phyloP scores from a whole-genome alignment of 208 protist species.

The Angomonas ambiguus region DNA sequence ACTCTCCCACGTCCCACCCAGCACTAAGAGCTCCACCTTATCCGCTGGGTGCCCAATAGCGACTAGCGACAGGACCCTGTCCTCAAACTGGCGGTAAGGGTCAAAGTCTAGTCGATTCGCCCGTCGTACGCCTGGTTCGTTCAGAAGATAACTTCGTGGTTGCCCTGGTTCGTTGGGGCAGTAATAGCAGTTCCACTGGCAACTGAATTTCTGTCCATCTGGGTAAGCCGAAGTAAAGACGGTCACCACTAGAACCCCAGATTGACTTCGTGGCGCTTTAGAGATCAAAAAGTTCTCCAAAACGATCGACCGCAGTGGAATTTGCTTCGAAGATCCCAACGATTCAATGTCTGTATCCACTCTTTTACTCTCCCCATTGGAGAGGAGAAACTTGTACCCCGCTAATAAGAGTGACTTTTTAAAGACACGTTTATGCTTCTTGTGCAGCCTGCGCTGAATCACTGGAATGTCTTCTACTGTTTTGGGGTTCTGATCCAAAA shows the following conservation, averaged over 20 bases:
- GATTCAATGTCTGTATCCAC: background rate
- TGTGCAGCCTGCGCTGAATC: constrained; percentile 51
- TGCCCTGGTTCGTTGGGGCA: constrained; percentile 90
- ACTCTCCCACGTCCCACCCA: constrained; percentile 99
- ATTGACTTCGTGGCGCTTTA: constrained; percentile 85
- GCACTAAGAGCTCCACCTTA: constrained; percentile 98
- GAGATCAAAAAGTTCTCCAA: constrained; percentile 70
- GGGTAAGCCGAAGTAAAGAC: constrained; percentile 90
- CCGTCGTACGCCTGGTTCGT: constrained; percentile 86
- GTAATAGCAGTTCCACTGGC: constrained; percentile 93
- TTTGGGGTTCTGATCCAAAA: constrained; percentile 27
- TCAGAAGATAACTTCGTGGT: constrained; percentile 87
- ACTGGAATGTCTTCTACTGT: constrained; percentile 35
- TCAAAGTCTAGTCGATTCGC: constrained; percentile 85
- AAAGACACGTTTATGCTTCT: constrained; percentile 48
- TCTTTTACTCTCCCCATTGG: too few relatives aligned
- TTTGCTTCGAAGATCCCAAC: background rate
- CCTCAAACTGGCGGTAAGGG: constrained; percentile 73
- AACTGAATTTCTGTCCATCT: constrained; percentile 80
- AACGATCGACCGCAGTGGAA: constrained; percentile 7
- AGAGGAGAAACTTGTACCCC: constrained; percentile 61
- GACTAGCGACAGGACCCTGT: constrained; percentile 71
- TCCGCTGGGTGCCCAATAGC: constrained; percentile 87
- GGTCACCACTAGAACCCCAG: constrained; percentile 89
- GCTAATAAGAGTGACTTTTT: constrained; percentile 81